These are phyloP conservation scores for Heterobasidion parviporum DNA, from an alignment of 1,284 basidiomycete species.

Conservation along the genomic window DNA sequence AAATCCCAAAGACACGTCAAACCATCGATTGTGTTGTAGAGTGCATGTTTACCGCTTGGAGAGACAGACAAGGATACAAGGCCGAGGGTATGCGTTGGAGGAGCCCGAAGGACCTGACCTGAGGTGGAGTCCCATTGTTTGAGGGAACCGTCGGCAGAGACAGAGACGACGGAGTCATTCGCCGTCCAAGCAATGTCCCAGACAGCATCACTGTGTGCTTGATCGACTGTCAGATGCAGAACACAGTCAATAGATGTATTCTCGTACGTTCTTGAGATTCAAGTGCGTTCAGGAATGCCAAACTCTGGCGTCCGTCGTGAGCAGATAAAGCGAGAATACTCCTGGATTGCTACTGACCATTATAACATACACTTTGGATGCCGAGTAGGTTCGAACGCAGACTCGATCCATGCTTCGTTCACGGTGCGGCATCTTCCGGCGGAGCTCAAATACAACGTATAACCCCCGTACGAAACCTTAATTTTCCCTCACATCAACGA, in stretches of 20 bases:
- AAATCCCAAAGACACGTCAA: slow-evolving; percentile 68
- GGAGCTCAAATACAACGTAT: slow-evolving; percentile 32
- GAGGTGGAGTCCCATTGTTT: slow-evolving; percentile 61
- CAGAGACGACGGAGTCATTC: slow-evolving; percentile 46
- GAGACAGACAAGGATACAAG: slow-evolving; percentile 65
- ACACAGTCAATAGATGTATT: neutral
- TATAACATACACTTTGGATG: too few relatives aligned
- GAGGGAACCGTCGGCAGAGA: slow-evolving; percentile 68
- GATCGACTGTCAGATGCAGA: slow-evolving; percentile 1
- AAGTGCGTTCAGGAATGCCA: slow-evolving; percentile 61
- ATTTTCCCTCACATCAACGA: slow-evolving; percentile 63
- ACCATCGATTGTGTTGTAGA: slow-evolving; percentile 79
- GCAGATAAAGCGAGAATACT: neutral
- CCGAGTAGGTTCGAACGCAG: too few relatives aligned
- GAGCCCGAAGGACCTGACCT: slow-evolving; percentile 56
- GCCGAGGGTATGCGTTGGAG: slow-evolving; percentile 66
- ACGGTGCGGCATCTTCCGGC: slow-evolving; percentile 27
- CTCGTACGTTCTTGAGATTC: slow-evolving; percentile 64
- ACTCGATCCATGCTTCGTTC: too few relatives aligned
- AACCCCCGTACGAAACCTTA: slow-evolving; percentile 31
- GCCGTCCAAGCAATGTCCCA: slow-evolving; percentile 76
- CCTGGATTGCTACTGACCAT: neutral
- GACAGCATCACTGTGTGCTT: slow-evolving; percentile 77
- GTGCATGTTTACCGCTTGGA: slow-evolving; percentile 49
- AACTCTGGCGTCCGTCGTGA: slow-evolving; percentile 40